A percentile compares a stretch with the other conserved stretches of the same genome.
Conservation (phyloP, 202 grass and related monocot species). For the Panicum virgatum region DNA sequence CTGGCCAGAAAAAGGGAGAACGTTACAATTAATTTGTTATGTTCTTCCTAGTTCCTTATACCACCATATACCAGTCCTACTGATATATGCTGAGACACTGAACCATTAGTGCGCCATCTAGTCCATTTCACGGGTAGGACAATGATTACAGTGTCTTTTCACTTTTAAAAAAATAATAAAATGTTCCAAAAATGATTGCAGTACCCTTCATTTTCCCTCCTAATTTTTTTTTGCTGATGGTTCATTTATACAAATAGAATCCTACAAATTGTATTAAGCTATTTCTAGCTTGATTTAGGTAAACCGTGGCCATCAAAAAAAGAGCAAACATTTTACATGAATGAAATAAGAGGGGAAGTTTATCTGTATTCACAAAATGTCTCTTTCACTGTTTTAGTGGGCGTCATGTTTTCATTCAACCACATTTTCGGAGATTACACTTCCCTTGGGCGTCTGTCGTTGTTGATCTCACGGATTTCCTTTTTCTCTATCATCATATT, state of each 20-base stretch:
- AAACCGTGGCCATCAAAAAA: background rate
- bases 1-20: no score
- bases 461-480: background rate
- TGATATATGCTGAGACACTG: no score
- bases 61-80: background rate
- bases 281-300: background rate
- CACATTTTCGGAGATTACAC: background rate
- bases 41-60: background rate
- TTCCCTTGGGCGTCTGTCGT: background rate
- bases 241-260: background rate
- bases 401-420: background rate
- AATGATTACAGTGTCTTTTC: background rate
- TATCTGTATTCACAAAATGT: conserved; percentile 3
- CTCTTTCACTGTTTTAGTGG: background rate
- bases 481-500: background rate
- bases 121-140: background rate
- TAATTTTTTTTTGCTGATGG: background rate
- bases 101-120: background rate
- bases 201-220: background rate
- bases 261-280: background rate
- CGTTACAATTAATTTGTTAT: background rate
- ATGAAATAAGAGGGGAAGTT: background rate
- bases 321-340: background rate
- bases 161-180: background rate
- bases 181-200: background rate